These are phyloP conservation scores for Irpex lacteus DNA, from an alignment of 1,284 basidiomycete genomes.

Conservation along the genomic window DNA sequence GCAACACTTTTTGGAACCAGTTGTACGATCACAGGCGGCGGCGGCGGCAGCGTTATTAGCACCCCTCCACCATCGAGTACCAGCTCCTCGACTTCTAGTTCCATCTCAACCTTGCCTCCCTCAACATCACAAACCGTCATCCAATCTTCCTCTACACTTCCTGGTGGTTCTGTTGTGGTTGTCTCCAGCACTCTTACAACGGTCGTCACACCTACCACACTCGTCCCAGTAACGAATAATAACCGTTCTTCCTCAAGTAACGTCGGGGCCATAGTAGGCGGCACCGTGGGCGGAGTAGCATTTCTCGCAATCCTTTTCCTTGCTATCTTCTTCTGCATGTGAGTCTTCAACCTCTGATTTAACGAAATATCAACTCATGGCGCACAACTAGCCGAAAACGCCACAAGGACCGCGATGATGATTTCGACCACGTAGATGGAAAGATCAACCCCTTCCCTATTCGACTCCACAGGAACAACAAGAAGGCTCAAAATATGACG, in stretches of 20 bases:
- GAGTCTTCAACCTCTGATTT: conserved; percentile 16
- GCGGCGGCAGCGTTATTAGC: conserved; percentile 3
- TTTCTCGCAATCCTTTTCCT: conserved; percentile 35
- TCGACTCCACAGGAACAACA: conserved; percentile 6
- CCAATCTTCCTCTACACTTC: conserved; percentile 13
- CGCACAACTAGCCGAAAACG: background rate
- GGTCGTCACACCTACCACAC: conserved; percentile 7
- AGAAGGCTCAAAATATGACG: background rate
- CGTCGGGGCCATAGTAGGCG: conserved; percentile 49
- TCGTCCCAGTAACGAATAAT: conserved; percentile 12
- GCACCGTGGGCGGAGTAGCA: conserved; percentile 49
- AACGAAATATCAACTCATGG: background rate
- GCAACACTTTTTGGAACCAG: conserved; percentile 38
- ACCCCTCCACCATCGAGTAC: conserved; percentile 1
- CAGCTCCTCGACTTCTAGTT: background rate
- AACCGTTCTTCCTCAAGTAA: conserved; percentile 15
- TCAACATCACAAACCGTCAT: conserved; percentile 10
- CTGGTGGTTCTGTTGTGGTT: conserved; percentile 17
- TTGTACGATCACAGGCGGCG: conserved; percentile 9
- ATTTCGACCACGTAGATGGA: conserved; percentile 11
- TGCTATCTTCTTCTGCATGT: conserved; percentile 50
- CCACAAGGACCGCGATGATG: conserved; percentile 10
- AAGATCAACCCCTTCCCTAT: conserved; percentile 1
- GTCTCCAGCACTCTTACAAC: conserved; percentile 16
- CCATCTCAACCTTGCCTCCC: conserved; percentile 7